Evolutionary conservation across 495 filamentous ascomycete species (phyloP).

Genomic region (Annulohypoxylon moriforme): DNA sequence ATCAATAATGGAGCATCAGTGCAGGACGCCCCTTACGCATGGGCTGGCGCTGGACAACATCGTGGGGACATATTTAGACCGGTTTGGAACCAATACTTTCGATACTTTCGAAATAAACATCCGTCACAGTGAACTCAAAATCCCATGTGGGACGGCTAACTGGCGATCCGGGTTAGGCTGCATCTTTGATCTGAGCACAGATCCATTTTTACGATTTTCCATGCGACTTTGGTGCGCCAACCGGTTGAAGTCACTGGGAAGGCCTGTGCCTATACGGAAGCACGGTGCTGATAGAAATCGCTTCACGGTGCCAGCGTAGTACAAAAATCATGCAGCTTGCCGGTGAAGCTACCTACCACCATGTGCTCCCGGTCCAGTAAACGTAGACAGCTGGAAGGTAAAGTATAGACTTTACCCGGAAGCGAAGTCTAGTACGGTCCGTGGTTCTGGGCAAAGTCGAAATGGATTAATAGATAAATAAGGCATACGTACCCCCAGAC

Average conservation of each 20-base stretch:
- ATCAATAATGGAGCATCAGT: conserved; percentile 12
- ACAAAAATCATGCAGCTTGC: conserved; percentile 36
- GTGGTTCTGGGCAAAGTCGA: conserved; percentile 2
- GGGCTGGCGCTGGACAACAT: conserved; percentile 3
- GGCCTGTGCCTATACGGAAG: conserved; percentile 23
- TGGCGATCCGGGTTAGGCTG: conserved; percentile 28
- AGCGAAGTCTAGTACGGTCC: conserved; percentile 23
- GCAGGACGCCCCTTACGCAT: conserved; percentile 23
- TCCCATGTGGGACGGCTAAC: conserved; percentile 23
- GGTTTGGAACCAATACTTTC: conserved; percentile 9
- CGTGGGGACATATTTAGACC: conserved; percentile 4
- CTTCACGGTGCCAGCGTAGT: conserved; percentile 27
- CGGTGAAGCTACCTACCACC: conserved; percentile 27
- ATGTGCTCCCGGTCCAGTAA: conserved; percentile 20
- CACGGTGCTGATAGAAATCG: conserved; percentile 32
- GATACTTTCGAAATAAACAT: conserved; percentile 8
- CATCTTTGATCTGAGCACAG: conserved; percentile 25
- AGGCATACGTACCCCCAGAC: conserved; percentile 38
- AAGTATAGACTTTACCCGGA: conserved; percentile 40
- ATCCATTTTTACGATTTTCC: conserved; percentile 39
- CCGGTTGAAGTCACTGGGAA: conserved; percentile 25
- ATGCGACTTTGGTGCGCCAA: conserved; percentile 30
- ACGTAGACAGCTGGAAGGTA: not conserved
- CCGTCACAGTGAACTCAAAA: not conserved
- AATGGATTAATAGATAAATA: conserved; percentile 35